phyloP scores from a whole-genome alignment of 441 rosid species.

The Gossypium lobatum region DNA sequence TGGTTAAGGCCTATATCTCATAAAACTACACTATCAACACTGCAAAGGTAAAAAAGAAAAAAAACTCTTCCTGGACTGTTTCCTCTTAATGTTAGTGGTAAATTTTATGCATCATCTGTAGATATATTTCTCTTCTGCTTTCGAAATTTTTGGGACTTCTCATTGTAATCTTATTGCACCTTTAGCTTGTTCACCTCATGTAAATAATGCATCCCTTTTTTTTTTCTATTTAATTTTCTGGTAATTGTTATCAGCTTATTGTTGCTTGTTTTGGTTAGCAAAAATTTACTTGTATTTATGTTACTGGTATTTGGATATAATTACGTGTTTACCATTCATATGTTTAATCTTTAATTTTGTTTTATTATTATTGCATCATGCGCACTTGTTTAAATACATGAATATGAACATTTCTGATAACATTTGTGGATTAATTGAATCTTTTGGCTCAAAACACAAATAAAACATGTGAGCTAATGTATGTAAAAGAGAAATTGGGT shows the following conservation, averaged over 20 bases:
- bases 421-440: no score
- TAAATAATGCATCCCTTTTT: neutral
- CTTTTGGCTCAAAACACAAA: no score
- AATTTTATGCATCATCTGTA: neutral
- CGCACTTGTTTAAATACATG: no score
- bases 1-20: constrained; percentile 85
- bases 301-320: no score
- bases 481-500: no score
- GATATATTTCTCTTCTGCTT: neutral
- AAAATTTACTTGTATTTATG: no score
- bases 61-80: neutral
- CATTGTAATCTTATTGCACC: neutral
- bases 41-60: neutral
- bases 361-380: no score
- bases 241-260: neutral
- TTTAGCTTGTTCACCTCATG: neutral
- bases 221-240: neutral
- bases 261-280: no score
- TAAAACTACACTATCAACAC: constrained; percentile 20
- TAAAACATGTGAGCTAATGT: no score
- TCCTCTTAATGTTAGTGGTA: neutral
- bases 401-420: no score
- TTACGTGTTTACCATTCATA: no score
- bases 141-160: neutral
- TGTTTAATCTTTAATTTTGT: no score